Evolutionary conservation across 345 rosid species (phyloP).

Genomic region (Gossypium thurberi): DNA sequence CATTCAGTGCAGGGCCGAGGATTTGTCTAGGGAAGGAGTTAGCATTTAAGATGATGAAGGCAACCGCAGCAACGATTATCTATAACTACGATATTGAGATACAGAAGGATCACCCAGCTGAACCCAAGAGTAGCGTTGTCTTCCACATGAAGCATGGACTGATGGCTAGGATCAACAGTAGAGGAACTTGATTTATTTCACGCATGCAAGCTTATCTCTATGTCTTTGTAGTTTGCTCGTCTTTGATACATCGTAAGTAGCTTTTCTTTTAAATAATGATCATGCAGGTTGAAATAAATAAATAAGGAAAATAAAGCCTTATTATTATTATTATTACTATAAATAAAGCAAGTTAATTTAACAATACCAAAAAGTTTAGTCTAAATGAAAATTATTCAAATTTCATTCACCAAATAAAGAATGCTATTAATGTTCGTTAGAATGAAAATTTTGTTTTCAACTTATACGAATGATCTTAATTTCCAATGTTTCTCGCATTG

Average conservation of each 20-base stretch:
- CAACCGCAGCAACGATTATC: constrained; percentile 17
- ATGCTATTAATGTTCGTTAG: too few relatives aligned
- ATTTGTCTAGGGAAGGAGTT: constrained; percentile 6
- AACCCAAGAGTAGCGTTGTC: constrained; percentile 16
- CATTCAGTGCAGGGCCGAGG: constrained; percentile 14
- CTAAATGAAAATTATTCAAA: too few relatives aligned
- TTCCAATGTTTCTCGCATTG: too few relatives aligned
- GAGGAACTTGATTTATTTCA: background rate
- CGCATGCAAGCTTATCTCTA: background rate
- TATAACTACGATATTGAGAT: constrained; percentile 17
- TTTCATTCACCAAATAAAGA: too few relatives aligned
- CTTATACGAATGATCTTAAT: too few relatives aligned
- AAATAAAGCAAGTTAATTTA: too few relatives aligned
- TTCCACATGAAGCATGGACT: constrained; percentile 33
- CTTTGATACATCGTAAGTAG: background rate
- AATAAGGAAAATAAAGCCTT: too few relatives aligned
- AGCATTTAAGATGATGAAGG: constrained; percentile 20
- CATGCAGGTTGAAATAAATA: constrained; percentile 20
- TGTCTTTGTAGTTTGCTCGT: background rate
- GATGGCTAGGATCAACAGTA: constrained; percentile 18
- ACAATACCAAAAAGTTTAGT: too few relatives aligned
- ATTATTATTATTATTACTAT: too few relatives aligned
- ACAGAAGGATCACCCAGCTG: constrained; percentile 20
- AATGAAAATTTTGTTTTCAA: too few relatives aligned
- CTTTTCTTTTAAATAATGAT: background rate